Evolutionary conservation across 257 asterid genomes (phyloP).

Genomic region (Striga asiatica): DNA sequence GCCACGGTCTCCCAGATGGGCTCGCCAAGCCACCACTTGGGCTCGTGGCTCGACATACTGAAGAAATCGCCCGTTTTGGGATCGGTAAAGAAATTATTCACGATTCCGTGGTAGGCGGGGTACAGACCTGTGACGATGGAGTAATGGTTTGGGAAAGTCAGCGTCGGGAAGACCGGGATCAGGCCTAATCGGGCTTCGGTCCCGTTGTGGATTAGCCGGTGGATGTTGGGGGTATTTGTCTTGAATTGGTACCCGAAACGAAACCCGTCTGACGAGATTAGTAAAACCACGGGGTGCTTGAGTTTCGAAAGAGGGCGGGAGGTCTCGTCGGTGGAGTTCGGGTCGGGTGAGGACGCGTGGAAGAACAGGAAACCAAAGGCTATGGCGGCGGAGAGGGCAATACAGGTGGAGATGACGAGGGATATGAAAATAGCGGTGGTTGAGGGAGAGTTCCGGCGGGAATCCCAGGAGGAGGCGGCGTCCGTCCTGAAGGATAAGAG

Average conservation of each 20-base stretch:
- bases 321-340: slow-evolving; percentile 11
- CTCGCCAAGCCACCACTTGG: slow-evolving; percentile 82
- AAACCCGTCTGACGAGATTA: slow-evolving; percentile 64
- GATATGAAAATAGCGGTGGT: slow-evolving; percentile 22
- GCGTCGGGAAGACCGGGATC: slow-evolving; percentile 64
- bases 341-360: slow-evolving; percentile 4
- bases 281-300: slow-evolving; percentile 44
- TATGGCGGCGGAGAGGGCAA: slow-evolving; percentile 43
- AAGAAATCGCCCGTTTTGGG: slow-evolving; percentile 40
- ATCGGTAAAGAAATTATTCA: slow-evolving; percentile 49
- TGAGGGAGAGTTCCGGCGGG: slow-evolving; percentile 12
- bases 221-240: slow-evolving; percentile 42
- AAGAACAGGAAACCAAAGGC: slow-evolving; percentile 41
- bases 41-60: slow-evolving; percentile 48
- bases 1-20: slow-evolving; percentile 71
- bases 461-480: slow-evolving; percentile 16
- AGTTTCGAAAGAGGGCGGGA: slow-evolving; percentile 44
- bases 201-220: slow-evolving; percentile 41
- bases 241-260: slow-evolving; percentile 73
- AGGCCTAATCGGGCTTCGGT: slow-evolving; percentile 67
- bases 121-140: slow-evolving; percentile 72
- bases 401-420: slow-evolving; percentile 34
- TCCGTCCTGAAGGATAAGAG: slow-evolving; percentile 22
- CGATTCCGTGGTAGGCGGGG: slow-evolving; percentile 71
- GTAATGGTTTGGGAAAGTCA: slow-evolving; percentile 72